phyloP scores from a whole-genome alignment of 2,329 filamentous ascomycete genomes.

The Huntiella abstrusa region DNA sequence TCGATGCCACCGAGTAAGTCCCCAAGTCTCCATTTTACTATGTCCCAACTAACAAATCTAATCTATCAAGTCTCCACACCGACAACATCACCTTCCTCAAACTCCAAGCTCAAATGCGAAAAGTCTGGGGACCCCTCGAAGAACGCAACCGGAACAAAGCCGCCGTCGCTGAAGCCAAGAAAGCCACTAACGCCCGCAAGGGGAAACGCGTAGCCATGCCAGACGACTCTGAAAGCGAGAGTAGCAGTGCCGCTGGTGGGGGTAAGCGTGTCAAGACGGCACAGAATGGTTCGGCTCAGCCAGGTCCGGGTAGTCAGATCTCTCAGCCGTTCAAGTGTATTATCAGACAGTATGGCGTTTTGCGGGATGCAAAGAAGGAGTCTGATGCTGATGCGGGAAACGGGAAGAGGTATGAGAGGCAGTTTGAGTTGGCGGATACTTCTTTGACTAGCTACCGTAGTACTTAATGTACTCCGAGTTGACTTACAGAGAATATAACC shows the following conservation, averaged over 20 bases:
- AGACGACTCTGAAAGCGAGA: background rate
- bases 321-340: slow-evolving; percentile 48
- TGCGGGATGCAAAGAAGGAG: slow-evolving; percentile 22
- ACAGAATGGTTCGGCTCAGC: too few species aligned
- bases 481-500: background rate
- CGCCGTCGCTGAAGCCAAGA: slow-evolving; percentile 1
- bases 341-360: slow-evolving; percentile 50
- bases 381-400: slow-evolving; percentile 26
- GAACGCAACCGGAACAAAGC: slow-evolving; percentile 35
- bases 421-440: slow-evolving; percentile 47
- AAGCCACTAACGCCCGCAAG: slow-evolving; percentile 17
- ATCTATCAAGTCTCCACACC: slow-evolving; percentile 31
- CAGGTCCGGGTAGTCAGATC: background rate
- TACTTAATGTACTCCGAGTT: background rate
- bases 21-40: too few species aligned
- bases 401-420: slow-evolving; percentile 37
- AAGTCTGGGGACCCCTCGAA: slow-evolving; percentile 73
- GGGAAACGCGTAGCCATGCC: slow-evolving; percentile 12
- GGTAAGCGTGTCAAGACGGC: too few species aligned
- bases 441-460: slow-evolving; percentile 26
- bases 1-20: slow-evolving; percentile 28
- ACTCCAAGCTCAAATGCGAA: slow-evolving; percentile 53
- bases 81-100: slow-evolving; percentile 27
- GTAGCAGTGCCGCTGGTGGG: background rate
- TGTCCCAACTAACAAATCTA: background rate